phyloP scores from a whole-genome alignment of 2,329 filamentous ascomycete genomes.

The Colletotrichum sp. region DNA sequence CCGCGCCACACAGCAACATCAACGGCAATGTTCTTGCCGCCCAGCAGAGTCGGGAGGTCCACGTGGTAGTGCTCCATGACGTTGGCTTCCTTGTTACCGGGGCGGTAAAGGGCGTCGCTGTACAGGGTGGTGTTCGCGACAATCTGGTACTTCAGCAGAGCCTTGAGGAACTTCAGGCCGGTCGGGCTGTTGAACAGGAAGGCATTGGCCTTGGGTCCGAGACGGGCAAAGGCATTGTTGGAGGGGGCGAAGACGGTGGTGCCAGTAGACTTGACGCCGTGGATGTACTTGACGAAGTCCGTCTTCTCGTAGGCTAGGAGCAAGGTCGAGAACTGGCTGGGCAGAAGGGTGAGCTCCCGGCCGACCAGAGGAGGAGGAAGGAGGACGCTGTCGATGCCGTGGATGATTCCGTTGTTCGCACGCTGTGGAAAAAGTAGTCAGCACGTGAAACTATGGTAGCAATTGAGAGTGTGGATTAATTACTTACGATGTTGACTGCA shows the following conservation, averaged over 20 bases:
- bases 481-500: slow-evolving; percentile 70
- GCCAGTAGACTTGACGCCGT: slow-evolving; percentile 62
- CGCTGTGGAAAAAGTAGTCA: slow-evolving; percentile 36
- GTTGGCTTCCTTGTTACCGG: slow-evolving; percentile 30
- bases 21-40: slow-evolving; percentile 69
- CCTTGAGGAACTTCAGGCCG: slow-evolving; percentile 78
- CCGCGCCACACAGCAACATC: slow-evolving; percentile 74
- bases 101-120: slow-evolving; percentile 78
- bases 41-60: slow-evolving; percentile 76
- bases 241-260: slow-evolving; percentile 82
- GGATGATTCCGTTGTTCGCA: slow-evolving; percentile 81
- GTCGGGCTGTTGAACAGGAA: slow-evolving; percentile 80
- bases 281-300: slow-evolving; percentile 66
- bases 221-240: slow-evolving; percentile 79
- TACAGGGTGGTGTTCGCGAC: slow-evolving; percentile 79
- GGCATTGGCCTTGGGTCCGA: slow-evolving; percentile 76
- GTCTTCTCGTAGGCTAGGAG: slow-evolving; percentile 78
- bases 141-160: slow-evolving; percentile 80
- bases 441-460: background rate
- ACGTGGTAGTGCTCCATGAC: slow-evolving; percentile 63
- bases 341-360: slow-evolving; percentile 65
- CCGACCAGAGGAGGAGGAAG: slow-evolving; percentile 73
- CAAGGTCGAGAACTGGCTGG: slow-evolving; percentile 79
- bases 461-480: rapidly evolving
- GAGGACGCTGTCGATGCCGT: slow-evolving; percentile 77